Evolutionary conservation across 2,329 filamentous ascomycete genomes (phyloP).

Genomic region (Diplodia intermedia): DNA sequence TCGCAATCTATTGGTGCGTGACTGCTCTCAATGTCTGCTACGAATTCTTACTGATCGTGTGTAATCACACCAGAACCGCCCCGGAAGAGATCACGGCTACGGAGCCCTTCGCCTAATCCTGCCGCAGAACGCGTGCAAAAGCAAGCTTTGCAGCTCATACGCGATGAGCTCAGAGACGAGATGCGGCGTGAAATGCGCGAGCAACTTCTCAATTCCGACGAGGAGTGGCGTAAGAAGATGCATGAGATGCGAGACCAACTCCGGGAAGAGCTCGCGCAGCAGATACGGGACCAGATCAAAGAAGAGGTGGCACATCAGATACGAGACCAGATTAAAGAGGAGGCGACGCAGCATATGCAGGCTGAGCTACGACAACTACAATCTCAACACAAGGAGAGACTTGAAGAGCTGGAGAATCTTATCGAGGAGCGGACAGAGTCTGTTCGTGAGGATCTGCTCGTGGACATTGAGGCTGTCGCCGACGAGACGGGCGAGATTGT

Average conservation of each 20-base stretch:
- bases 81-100: neutral
- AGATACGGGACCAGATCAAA: neutral
- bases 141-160: neutral
- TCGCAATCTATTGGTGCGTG: neutral
- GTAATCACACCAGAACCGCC: neutral
- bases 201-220: too few relatives aligned
- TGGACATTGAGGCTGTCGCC: neutral
- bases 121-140: neutral
- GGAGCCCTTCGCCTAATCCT: neutral
- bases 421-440: neutral
- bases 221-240: too few relatives aligned
- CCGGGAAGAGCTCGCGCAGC: neutral
- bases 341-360: neutral
- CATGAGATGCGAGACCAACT: constrained; percentile 9
- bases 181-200: too few relatives aligned
- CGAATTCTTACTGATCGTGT: neutral
- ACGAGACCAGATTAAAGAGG: neutral
- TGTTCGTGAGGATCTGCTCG: neutral
- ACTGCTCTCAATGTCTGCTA: neutral
- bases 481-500: constrained; percentile 4
- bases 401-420: constrained; percentile 4
- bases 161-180: too few relatives aligned
- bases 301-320: neutral
- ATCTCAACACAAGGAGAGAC: neutral
- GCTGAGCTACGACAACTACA: neutral